Base-by-base conservation (phyloP, 2,329 filamentous ascomycete genomes). In the Xylaria sp. region DNA sequence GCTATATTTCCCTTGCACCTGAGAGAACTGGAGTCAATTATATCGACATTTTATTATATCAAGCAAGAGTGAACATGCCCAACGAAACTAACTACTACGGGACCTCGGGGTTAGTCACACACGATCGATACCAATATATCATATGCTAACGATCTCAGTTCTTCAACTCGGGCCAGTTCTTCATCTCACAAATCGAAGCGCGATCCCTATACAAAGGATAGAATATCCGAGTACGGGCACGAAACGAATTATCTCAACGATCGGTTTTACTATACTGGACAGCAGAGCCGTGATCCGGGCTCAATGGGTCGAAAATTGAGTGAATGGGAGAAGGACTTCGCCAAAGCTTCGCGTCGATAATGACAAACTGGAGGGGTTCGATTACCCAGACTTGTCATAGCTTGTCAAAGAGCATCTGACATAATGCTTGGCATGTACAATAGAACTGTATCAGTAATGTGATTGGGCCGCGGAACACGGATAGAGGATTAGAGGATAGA, bases 211-310 rank as follows among this genome's bases (percentile, higher is more conserved):
- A 66, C 67, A n/a, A 42, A 54, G 26, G 40, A 65, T 26, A 71
- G 59, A 26, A 5, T 66, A 17, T 61, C 58, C 4, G 20, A 31
- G 1, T 74, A 71, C 28, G 28, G 23, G 5, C 33, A 33, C 23
- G 31, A 57, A 10, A 42, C 11, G 15, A 69, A 74, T 17, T 6
- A 62, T 5, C 31, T 20, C 17, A 70, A 71, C 26, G 61, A 59
- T 44, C 63, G 59, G 48, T 76, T 76, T 38, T 71, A 69, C 48
- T 67, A 63, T n/a, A 75, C 70, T 10, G 75, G 74, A 5, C 13
- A 71, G n/a, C 9, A 66, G 17, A 71, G 38, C 61, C 59, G 65
- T 36, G 70, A 72, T 1, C 33, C n/a, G 6, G 54, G 28, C 13
- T 65, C 70, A 31, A 74, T 72, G 71, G 31, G n/a, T 13, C 54